Evolutionary conservation across 2,329 filamentous ascomycete genomes (phyloP).

Genomic region (Xylaria sp.): DNA sequence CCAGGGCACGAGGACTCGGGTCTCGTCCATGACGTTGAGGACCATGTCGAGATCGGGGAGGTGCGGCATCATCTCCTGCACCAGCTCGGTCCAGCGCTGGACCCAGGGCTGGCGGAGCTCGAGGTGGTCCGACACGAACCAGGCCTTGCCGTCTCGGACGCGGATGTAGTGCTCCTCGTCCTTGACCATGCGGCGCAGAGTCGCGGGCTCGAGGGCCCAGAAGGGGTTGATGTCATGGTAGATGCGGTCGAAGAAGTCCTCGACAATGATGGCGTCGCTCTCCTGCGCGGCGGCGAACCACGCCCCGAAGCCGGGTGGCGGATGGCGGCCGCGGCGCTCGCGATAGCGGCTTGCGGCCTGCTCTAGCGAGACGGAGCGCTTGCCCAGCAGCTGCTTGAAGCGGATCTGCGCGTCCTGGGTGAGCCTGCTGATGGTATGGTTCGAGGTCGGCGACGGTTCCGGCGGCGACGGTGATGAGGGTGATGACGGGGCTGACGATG

Average conservation of each 20-base stretch:
- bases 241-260: constrained; percentile 72
- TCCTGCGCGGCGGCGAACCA: constrained; percentile 67
- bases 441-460: constrained; percentile 8
- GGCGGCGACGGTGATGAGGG: neutral
- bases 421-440: constrained; percentile 61
- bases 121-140: constrained; percentile 47
- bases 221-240: constrained; percentile 71
- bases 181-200: constrained; percentile 54
- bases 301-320: constrained; percentile 69
- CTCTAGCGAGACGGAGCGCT: constrained; percentile 60
- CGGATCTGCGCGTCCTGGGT: constrained; percentile 58
- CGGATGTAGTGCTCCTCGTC: constrained; percentile 58
- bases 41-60: constrained; percentile 75
- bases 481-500: too few species aligned
- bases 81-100: constrained; percentile 60
- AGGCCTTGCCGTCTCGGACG: constrained; percentile 58
- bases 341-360: constrained; percentile 67
- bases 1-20: constrained; percentile 69
- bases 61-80: constrained; percentile 60
- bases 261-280: constrained; percentile 64
- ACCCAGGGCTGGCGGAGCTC: constrained; percentile 55
- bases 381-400: constrained; percentile 56
- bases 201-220: constrained; percentile 63
- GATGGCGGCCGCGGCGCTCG: constrained; percentile 66
- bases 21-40: constrained; percentile 73